These are phyloP conservation scores for Conticribra weissflogii DNA, from an alignment of 108 stramenopile species.

Conservation along the genomic window DNA sequence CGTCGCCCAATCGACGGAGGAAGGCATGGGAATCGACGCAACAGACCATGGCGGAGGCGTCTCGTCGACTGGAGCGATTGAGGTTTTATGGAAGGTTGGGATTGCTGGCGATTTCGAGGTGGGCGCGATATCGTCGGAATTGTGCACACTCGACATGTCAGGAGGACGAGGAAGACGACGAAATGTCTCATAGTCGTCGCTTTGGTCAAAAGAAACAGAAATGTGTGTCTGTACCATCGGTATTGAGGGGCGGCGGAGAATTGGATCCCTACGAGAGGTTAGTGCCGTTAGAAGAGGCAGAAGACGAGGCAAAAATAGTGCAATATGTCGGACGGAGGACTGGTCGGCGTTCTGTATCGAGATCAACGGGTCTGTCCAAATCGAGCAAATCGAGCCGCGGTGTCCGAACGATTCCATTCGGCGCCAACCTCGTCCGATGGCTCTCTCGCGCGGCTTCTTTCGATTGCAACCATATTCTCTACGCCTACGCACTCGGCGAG, in stretches of 20 bases:
- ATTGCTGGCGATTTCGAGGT: slow-evolving; percentile 37
- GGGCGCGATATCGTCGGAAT: slow-evolving; percentile 22
- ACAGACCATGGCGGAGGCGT: slow-evolving; percentile 11
- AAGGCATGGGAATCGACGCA: slow-evolving; percentile 14
- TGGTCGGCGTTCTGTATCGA: slow-evolving; percentile 41
- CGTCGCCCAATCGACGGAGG: slow-evolving; percentile 4
- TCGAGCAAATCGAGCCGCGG: no score
- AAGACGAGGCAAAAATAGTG: slow-evolving; percentile 21
- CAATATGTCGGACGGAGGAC: slow-evolving; percentile 49
- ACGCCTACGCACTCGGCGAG: slow-evolving; percentile 38
- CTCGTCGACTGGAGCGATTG: slow-evolving; percentile 29
- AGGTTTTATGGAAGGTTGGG: slow-evolving; percentile 32
- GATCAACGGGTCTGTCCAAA: not conserved
- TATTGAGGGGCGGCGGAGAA: slow-evolving; percentile 42
- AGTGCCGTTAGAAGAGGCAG: slow-evolving; percentile 22
- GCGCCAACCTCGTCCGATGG: slow-evolving; percentile 11
- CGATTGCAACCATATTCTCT: slow-evolving; percentile 16
- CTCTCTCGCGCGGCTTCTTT: not conserved
- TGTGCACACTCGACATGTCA: no score
- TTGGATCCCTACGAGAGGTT: slow-evolving; percentile 42
- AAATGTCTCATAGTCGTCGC: not conserved
- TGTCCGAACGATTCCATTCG: not conserved
- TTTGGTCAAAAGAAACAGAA: not conserved
- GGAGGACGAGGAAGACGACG: not conserved
- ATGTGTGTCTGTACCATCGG: not conserved